Percentiles rank a stretch among this genome's conserved stretches.
Evolutionary conservation across 768 basidiomycete genomes (phyloP).

Genomic region (Trametes cinnabarina): DNA sequence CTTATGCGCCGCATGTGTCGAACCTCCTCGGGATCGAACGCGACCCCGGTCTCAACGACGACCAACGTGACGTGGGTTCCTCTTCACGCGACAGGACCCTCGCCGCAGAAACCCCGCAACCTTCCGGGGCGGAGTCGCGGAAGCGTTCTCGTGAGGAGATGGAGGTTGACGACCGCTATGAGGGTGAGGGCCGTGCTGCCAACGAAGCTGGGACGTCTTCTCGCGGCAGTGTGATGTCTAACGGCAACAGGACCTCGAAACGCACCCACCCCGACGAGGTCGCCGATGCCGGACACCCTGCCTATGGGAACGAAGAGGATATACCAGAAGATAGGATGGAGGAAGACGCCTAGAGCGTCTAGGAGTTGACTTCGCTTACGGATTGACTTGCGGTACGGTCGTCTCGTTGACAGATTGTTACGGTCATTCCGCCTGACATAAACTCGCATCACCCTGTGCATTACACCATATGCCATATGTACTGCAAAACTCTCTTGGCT

Average conservation of each 20-base stretch:
- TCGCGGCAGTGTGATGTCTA: slow-evolving; percentile 7
- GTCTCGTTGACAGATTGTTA: slow-evolving; percentile 4
- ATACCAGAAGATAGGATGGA: slow-evolving; percentile 21
- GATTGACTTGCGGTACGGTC: slow-evolving; percentile 5
- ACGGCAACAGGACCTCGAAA: slow-evolving; percentile 18
- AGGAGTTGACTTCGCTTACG: background rate
- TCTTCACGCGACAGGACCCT: slow-evolving; percentile 15
- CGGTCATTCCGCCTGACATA: slow-evolving; percentile 1
- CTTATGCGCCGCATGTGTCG: slow-evolving; percentile 19
- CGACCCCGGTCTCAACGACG: slow-evolving; percentile 20
- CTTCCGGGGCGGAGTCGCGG: slow-evolving; percentile 33
- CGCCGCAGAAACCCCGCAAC: slow-evolving; percentile 13
- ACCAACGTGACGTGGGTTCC: slow-evolving; percentile 20
- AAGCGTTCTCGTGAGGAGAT: slow-evolving; percentile 63
- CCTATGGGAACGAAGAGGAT: slow-evolving; percentile 11
- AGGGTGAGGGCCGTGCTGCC: slow-evolving; percentile 21
- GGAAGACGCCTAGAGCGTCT: slow-evolving; percentile 18
- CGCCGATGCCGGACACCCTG: slow-evolving; percentile 16
- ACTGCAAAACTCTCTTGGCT: slow-evolving; percentile 9
- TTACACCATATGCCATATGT: slow-evolving; percentile 4
- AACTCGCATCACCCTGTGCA: slow-evolving; percentile 1
- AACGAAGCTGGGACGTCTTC: slow-evolving; percentile 15
- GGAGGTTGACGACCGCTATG: slow-evolving; percentile 56
- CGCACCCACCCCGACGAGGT: slow-evolving; percentile 24
- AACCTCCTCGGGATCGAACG: slow-evolving; percentile 23